Evolutionary conservation across 1,284 basidiomycete species (phyloP).

Genomic region (Ceratobasidium sp.): DNA sequence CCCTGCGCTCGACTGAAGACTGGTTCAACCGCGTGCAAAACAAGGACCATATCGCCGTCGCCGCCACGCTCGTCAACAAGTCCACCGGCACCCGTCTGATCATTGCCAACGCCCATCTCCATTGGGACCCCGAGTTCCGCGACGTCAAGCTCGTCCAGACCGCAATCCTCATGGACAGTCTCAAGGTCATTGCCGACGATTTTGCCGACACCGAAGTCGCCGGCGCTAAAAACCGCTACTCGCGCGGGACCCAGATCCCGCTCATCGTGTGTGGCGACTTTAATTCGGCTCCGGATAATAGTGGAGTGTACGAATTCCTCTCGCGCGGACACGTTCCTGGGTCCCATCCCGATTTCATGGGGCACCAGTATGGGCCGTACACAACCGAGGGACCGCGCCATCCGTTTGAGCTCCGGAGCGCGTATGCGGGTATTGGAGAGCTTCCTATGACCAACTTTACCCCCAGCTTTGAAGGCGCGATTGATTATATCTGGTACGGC

Average conservation of each 20-base stretch:
- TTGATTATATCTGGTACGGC: conserved; percentile 97
- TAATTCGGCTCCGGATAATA: conserved; percentile 81
- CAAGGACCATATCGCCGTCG: conserved; percentile 93
- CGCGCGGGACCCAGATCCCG: conserved; percentile 88
- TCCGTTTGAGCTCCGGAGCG: conserved; percentile 80
- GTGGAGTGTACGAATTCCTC: conserved; percentile 93
- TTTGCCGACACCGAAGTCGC: conserved; percentile 64
- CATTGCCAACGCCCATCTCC: conserved; percentile 90
- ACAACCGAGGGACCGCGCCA: conserved; percentile 90
- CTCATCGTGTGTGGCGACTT: conserved; percentile 92
- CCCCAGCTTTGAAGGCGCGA: conserved; percentile 79
- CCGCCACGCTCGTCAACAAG: conserved; percentile 87
- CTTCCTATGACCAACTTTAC: conserved; percentile 90
- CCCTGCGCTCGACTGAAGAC: conserved; percentile 98
- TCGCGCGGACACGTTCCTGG: conserved; percentile 72
- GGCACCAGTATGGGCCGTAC: conserved; percentile 89
- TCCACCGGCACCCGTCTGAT: conserved; percentile 87
- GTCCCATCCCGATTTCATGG: conserved; percentile 92
- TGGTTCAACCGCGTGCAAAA: conserved; percentile 99
- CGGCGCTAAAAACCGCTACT: conserved; percentile 58
- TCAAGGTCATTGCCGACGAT: conserved; percentile 85
- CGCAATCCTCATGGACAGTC: conserved; percentile 90
- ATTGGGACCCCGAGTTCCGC: conserved; percentile 91
- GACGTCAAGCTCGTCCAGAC: conserved; percentile 98
- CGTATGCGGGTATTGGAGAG: conserved; percentile 75